Evolutionary conservation across 116 monocot genomes (phyloP), one percentile per base, ranked within the genome.

Genomic region (Cymodocea nodosa): DNA sequence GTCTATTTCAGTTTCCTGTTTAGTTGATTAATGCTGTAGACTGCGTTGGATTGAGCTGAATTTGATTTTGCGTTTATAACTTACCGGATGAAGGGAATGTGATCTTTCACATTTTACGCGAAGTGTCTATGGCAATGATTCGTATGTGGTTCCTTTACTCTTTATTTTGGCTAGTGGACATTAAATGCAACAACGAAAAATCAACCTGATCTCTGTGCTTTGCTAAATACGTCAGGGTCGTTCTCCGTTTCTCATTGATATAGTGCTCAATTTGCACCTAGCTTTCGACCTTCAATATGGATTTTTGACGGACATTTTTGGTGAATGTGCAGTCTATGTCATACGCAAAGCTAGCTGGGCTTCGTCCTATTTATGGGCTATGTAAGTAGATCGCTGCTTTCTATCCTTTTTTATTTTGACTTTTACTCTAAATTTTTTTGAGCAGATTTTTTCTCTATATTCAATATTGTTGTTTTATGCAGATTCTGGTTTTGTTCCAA

Each of bases 361-460:
- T 97, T 75, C 97, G 88, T 71, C 97, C 97, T 10, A 97, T 97
- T 61, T 97, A 91, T 70, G 97, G 97, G 15, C 80, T 97, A 8
- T 97, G 97, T 97, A 72, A 83, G 97, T 81, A 71, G 64, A 52
- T 17, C 51, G 44, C 23, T 52, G 9, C 35, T 64, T 25, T 44
- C 34, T 37, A 16, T 60, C 23, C 10, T 66, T 59, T 18, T 62
- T 53, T 52, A 67, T 6, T 6, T 22, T n/a, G 59, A 24, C 13
- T 22, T 4, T 24, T 24, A 16, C 2, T 64, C 30, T 64, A 50
- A 23, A 34, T 64, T 10, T 4, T 60, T 25, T 63, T 15, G 64
- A 39, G 52, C 1, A 2, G 17, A 37, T 62, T 6, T 51, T 34
- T 17, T 0, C 11, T 22, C 44, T 50, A 25, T 0, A 12, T 50